Evolutionary conservation across 768 basidiomycete genomes (phyloP), one percentile per base, ranked within the genome.

Genomic region (Lactarius deliciosus): DNA sequence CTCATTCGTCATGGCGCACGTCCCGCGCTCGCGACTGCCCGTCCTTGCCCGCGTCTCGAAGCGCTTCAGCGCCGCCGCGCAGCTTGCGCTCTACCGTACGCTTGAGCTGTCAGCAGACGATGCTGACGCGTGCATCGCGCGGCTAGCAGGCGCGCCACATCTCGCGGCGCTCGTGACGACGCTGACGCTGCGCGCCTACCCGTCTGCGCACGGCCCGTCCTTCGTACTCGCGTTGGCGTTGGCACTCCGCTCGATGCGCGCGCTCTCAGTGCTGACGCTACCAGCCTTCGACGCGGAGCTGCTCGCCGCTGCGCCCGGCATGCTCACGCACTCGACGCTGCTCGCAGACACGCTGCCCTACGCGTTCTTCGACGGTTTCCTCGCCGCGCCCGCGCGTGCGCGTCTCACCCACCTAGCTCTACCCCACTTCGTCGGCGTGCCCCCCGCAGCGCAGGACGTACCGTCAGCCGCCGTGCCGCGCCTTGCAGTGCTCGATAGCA

Each of bases 161-260:
- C 54, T 76, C n/a, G 76, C 75, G 0, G 60, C 45, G 16, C 71
- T 73, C 45, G 75, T 77, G 28, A 71, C 66, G 6, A 47, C 61
- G n/a, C 76, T 77, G 55, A 60, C 69, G 0, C 43, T 70, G 0
- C 72, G 69, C 56, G 9, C 55, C 28, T 40, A 59, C 57, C 40
- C 68, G 62, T 16, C 71, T 71, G 18, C 50, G 30, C 25, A 41
- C 69, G 22, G 63, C 68, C 22, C 64, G 11, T 38, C 68, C 36
- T 64, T 73, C 50, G 60, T 70, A 10, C 63, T 71, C 38, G 71
- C 70, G 15, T 69, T 76, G 20, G 72, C 74, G 2, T 69, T 77
- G 34, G 76, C 77, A 1, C 72, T 77, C 58, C 72, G 70, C 60
- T 74, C 75, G 60, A 78, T 77, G 77, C 69, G 69, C 55, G 65